Base-by-base conservation (phyloP, 495 filamentous ascomycete genomes). In the Sabuloglossum arenarium region DNA sequence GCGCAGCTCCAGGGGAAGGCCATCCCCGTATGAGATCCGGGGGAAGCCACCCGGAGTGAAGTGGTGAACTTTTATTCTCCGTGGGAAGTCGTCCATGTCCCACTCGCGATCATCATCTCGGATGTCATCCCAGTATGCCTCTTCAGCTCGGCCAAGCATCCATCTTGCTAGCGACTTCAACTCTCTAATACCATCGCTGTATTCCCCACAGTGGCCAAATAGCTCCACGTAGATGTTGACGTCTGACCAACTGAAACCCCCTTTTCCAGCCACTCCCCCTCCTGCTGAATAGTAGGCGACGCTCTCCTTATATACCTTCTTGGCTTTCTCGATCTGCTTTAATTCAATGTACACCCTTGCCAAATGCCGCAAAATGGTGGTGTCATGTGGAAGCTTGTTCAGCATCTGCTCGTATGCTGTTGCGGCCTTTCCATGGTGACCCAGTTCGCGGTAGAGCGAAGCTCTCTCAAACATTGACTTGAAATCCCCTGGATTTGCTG, bases 61-160 rank as follows among this genome's bases (percentile, higher is more conserved):
- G 6, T 75, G 75, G 25, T 74, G 68, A 14, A 76, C 69, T 30
- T 79, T 73, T 34, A 70, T 70, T 39, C 79, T 71, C 39, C 88
- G 76, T 30, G 85, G 80, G 1, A 73, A 72, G 68, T 89, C 78
- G 28, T 79, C 75, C 3, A 75, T 60, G 63, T 98, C 91, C 85
- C 87, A 98, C 71, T 98, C 91, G 56, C 88, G 76, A 66, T 98
- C 91, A 63, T 97, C 88, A 6, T 77, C 72, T 8, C 73, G 65
- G 59, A 78, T 75, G n/a, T 74, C 63, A 55, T 94, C 84, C 91
- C 91, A 98, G 61, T 79, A 87, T 12, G 55, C 63, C 62, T 97
- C 93, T 16, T 74, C 70, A 31, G 72, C 70, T 27, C 91, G 80
- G 23, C 86, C 85, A 30, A 93, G 69, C 27, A 94, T 70, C 88